phyloP scores from a whole-genome alignment of 495 filamentous ascomycete genomes.

The Penicillium canescens region DNA sequence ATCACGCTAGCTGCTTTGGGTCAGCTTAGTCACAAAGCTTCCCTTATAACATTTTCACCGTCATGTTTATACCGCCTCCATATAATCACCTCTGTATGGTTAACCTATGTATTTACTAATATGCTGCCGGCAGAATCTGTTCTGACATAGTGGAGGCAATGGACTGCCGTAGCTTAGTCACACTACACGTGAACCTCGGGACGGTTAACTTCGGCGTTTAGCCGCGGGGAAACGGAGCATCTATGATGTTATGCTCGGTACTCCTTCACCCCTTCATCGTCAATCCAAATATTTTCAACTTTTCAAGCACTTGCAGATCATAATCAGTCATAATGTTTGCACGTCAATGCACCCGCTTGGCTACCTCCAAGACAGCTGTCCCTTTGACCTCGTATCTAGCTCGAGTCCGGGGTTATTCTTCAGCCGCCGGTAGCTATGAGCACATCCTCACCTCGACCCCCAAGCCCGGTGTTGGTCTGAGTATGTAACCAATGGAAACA shows the following conservation, averaged over 20 bases:
- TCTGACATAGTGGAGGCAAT: too few relatives aligned
- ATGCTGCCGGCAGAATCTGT: too few relatives aligned
- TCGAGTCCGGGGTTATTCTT: constrained; percentile 57
- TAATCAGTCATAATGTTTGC: constrained; percentile 48
- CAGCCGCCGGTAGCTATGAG: constrained; percentile 64
- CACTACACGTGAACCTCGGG: constrained; percentile 30
- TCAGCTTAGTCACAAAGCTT: background rate
- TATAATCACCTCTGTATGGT: too few relatives aligned
- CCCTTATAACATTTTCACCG: too few relatives aligned
- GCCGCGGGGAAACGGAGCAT: constrained; percentile 31
- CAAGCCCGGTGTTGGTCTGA: constrained; percentile 83
- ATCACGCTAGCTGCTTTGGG: constrained; percentile 5
- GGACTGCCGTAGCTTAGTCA: too few relatives aligned
- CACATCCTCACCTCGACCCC: constrained; percentile 78
- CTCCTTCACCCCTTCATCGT: constrained; percentile 1
- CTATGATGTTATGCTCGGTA: constrained; percentile 10
- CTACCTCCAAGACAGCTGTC: constrained; percentile 55
- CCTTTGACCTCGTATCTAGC: constrained; percentile 47
- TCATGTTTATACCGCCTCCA: too few relatives aligned
- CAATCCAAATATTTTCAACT: background rate
- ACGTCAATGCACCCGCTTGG: constrained; percentile 56
- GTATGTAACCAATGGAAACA: constrained; percentile 46
- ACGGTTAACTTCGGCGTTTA: constrained; percentile 34
- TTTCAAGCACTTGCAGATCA: background rate
- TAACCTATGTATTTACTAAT: too few relatives aligned